phyloP scores from a whole-genome alignment of 176 grass and related monocot genomes.

The Cenchrus fungigraminus region DNA sequence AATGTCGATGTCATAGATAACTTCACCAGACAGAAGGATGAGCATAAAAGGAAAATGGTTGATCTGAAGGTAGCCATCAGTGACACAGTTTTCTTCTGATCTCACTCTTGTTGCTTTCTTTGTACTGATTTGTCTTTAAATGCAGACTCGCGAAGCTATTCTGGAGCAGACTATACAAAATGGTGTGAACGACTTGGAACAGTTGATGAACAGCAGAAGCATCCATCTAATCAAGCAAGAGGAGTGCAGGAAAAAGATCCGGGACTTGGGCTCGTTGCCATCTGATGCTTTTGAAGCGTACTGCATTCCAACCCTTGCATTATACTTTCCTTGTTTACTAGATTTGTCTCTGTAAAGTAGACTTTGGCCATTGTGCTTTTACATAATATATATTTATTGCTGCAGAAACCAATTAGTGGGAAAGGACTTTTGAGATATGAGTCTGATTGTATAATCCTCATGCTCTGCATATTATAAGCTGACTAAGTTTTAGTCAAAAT shows the following conservation, averaged over 20 bases:
- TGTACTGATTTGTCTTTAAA: constrained; percentile 30
- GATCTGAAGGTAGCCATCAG: constrained; percentile 62
- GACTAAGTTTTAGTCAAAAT: not conserved
- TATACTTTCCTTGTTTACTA: not conserved
- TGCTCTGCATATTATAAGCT: not conserved
- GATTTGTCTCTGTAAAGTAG: not conserved
- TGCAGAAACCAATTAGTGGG: not conserved
- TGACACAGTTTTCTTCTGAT: constrained; percentile 6
- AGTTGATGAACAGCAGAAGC: constrained; percentile 73
- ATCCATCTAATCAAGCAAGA: constrained; percentile 77
- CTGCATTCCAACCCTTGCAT: constrained; percentile 12
- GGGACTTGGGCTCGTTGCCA: constrained; percentile 88
- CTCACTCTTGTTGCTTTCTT: constrained; percentile 15
- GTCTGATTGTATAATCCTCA: not conserved
- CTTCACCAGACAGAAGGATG: constrained; percentile 60
- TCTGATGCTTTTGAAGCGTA: constrained; percentile 90
- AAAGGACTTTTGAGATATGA: not conserved
- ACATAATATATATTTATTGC: not conserved
- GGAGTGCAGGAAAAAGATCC: constrained; percentile 88
- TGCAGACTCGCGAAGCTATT: constrained; percentile 69
- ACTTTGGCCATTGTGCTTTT: not conserved
- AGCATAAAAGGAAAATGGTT: constrained; percentile 67
- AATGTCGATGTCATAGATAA: constrained; percentile 59
- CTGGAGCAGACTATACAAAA: constrained; percentile 73
- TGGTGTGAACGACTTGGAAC: constrained; percentile 76